Conservation (phyloP, 176 grass and related monocot genomes). For the Zoysia japonica region DNA sequence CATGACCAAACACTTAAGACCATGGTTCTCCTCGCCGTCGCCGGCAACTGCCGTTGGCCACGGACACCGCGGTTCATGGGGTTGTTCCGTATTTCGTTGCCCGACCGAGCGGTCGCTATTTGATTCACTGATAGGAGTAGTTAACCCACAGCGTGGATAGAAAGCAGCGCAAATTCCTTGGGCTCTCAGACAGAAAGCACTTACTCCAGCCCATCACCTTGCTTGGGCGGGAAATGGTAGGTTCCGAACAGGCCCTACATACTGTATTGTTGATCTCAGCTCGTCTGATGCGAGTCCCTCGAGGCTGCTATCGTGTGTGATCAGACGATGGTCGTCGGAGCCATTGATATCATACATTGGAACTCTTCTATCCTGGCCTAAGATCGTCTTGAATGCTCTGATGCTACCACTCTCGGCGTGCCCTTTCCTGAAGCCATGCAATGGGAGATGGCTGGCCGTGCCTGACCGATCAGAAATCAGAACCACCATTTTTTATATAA, state of each 20-base stretch:
- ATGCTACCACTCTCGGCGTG: neutral
- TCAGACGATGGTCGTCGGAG: neutral
- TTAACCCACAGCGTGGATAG: neutral
- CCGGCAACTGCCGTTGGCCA: neutral
- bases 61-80: neutral
- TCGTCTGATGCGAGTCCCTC: too few species aligned
- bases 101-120: neutral
- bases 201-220: too few species aligned
- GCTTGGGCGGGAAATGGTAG: neutral
- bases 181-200: too few species aligned
- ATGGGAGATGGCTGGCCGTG: too few species aligned
- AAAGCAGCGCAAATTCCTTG: neutral
- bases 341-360: neutral
- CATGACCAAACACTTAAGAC: neutral
- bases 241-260: neutral
- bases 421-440: too few species aligned
- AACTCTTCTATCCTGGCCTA: neutral
- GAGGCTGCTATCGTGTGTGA: neutral
- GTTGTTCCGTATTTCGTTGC: too few species aligned
- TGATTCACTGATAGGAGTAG: neutral
- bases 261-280: too few species aligned
- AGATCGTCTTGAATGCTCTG: neutral
- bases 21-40: neutral
- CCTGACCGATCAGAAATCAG: too few species aligned
- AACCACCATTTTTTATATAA: too few species aligned